Evolutionary conservation across 2,329 filamentous ascomycete genomes (phyloP).

Genomic region (Grosmannia penicillata): DNA sequence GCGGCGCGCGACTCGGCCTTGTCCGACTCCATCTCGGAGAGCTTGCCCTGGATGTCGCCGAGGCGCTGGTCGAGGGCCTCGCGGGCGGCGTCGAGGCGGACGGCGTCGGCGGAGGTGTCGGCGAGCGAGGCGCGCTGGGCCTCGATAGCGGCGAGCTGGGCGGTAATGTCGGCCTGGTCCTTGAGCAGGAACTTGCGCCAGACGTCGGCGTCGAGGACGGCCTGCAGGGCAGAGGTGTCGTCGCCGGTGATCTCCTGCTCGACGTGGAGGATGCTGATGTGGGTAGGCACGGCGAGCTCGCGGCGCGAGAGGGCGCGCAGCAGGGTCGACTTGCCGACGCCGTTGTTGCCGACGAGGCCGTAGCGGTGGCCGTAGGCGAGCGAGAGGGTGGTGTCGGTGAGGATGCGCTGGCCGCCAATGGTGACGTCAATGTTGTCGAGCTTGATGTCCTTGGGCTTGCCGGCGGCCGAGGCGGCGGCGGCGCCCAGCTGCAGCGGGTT

Average conservation of each 20-base stretch:
- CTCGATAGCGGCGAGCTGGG: slow-evolving; percentile 65
- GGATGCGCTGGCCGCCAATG: slow-evolving; percentile 75
- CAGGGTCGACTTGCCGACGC: slow-evolving; percentile 95
- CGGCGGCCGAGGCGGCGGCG: slow-evolving; percentile 47
- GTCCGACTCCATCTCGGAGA: slow-evolving; percentile 97
- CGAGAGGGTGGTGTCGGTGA: slow-evolving; percentile 81
- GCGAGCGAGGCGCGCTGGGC: slow-evolving; percentile 63
- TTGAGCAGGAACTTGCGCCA: slow-evolving; percentile 91
- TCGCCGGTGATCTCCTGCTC: slow-evolving; percentile 97
- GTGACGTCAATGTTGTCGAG: slow-evolving; percentile 90
- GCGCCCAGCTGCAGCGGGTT: slow-evolving; percentile 83
- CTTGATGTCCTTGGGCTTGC: slow-evolving; percentile 98
- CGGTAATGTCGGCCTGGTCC: slow-evolving; percentile 78
- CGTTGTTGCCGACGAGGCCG: slow-evolving; percentile 96
- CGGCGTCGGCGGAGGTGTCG: slow-evolving; percentile 82
- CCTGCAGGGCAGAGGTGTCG: slow-evolving; percentile 87
- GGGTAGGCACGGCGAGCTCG: slow-evolving; percentile 88
- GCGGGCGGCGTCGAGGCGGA: slow-evolving; percentile 68
- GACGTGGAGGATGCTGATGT: slow-evolving; percentile 97
- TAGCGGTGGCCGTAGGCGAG: slow-evolving; percentile 88
- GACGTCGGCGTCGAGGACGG: slow-evolving; percentile 91
- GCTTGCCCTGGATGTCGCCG: slow-evolving; percentile 78
- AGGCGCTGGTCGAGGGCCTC: slow-evolving; percentile 84
- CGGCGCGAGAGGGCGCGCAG: slow-evolving; percentile 79
- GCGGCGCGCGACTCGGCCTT: slow-evolving; percentile 92